phyloP scores from a whole-genome alignment of 352 stramenopile species.

The Phytophthora brassicae region DNA sequence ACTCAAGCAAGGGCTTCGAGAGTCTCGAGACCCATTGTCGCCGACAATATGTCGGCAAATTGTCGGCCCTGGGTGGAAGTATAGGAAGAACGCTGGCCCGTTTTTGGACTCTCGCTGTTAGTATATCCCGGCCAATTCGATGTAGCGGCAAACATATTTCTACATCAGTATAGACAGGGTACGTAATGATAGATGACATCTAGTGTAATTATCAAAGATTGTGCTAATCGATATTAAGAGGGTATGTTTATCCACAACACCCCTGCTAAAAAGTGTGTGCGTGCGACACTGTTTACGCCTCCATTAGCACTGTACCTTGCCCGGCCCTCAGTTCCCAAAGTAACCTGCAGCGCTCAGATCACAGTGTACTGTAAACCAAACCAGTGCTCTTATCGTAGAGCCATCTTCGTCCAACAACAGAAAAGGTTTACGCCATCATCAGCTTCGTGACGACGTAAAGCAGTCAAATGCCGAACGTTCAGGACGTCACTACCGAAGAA shows the following conservation, averaged over 20 bases:
- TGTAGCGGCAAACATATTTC: not conserved
- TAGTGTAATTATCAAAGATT: too few relatives aligned
- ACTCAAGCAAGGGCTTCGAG: constrained; percentile 10
- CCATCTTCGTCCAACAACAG: not conserved
- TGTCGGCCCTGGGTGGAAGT: constrained; percentile 7
- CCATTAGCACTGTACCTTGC: too few relatives aligned
- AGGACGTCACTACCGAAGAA: constrained; percentile 9
- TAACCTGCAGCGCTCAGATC: constrained; percentile 19
- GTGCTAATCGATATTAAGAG: not conserved
- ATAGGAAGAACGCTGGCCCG: constrained; percentile 8
- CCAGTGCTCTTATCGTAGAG: not conserved
- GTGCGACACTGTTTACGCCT: constrained; percentile 23
- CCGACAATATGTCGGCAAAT: not conserved
- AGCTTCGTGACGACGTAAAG: constrained; percentile 27
- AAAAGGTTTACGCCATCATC: constrained; percentile 23
- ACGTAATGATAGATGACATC: not conserved
- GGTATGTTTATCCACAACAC: not conserved
- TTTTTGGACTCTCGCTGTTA: constrained; percentile 2
- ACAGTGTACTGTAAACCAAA: constrained; percentile 10
- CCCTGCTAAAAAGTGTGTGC: constrained; percentile 1
- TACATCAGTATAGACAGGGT: not conserved
- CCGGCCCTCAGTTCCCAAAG: constrained; percentile 25
- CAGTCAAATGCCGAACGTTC: constrained; percentile 23
- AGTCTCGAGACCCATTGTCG: not conserved
- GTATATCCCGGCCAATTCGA: not conserved